Evolutionary conservation across 768 basidiomycete genomes (phyloP).

Genomic region (Trametes coccinea): DNA sequence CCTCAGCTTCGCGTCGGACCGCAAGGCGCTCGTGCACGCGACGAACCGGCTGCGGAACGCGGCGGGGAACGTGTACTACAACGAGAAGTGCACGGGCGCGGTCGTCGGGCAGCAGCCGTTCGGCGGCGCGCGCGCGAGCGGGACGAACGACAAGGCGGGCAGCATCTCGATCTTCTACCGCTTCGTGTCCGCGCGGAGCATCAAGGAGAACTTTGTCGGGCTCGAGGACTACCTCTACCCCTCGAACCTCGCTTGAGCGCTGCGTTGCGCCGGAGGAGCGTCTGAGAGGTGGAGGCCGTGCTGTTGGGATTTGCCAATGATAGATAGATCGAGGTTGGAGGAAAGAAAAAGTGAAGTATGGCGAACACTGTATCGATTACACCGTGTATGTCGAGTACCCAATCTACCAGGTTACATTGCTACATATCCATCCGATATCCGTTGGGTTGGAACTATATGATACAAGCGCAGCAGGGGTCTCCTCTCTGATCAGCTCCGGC

Average conservation of each 20-base stretch:
- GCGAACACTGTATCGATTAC: slow-evolving; percentile 13
- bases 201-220: slow-evolving; percentile 96
- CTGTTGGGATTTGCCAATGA: background rate
- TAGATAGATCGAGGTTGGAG: background rate
- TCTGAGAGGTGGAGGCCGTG: background rate
- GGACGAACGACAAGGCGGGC: slow-evolving; percentile 98
- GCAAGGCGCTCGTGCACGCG: slow-evolving; percentile 75
- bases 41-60: slow-evolving; percentile 85
- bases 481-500: too few relatives aligned
- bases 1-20: slow-evolving; percentile 77
- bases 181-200: slow-evolving; percentile 85
- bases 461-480: background rate
- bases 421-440: slow-evolving; percentile 2
- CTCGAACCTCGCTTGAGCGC: slow-evolving; percentile 68
- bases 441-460: background rate
- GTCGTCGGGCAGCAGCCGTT: slow-evolving; percentile 98
- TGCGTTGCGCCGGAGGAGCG: background rate
- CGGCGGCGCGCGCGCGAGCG: slow-evolving; percentile 88
- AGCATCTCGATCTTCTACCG: slow-evolving; percentile 76
- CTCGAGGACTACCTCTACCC: slow-evolving; percentile 83
- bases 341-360: background rate
- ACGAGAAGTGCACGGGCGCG: slow-evolving; percentile 98
- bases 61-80: slow-evolving; percentile 97
- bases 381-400: slow-evolving; percentile 7
- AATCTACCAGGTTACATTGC: background rate